Conservation (phyloP, 352 stramenopile species). For the Globisporangium canariense region DNA sequence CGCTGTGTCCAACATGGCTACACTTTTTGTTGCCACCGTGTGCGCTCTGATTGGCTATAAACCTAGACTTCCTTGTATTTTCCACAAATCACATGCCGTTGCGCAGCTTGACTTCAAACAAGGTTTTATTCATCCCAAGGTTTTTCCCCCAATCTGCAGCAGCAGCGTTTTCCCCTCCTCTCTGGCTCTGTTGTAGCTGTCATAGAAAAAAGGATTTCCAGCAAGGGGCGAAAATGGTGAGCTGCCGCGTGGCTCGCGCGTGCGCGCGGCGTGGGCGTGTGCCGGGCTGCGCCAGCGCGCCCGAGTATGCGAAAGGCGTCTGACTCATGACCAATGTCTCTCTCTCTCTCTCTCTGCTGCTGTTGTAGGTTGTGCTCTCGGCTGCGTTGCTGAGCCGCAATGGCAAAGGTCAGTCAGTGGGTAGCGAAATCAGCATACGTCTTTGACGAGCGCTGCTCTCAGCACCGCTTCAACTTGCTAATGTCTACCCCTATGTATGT, state of each 20-base stretch:
- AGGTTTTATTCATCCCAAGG: neutral
- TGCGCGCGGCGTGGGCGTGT: neutral
- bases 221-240: neutral
- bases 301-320: neutral
- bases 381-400: conserved; percentile 93
- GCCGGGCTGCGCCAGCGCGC: neutral
- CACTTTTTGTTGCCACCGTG: neutral
- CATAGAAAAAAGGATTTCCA: neutral
- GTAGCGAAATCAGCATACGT: too few relatives aligned
- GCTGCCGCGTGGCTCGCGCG: conserved; percentile 4
- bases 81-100: neutral
- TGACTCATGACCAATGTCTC: neutral
- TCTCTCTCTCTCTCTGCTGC: neutral
- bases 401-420: conserved; percentile 85
- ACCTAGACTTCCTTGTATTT: neutral
- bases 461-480: neutral
- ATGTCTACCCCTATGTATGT: too few relatives aligned
- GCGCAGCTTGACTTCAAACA: neutral
- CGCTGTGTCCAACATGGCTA: neutral
- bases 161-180: neutral
- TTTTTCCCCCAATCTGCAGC: neutral
- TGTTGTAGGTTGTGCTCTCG: conserved; percentile 92
- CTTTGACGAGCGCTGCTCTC: neutral
- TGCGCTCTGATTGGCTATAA: neutral
- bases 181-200: neutral